Evolutionary conservation across 228 moss, liverwort and hornwort genomes (phyloP).

Genomic region (Sphagnum magellanicum): DNA sequence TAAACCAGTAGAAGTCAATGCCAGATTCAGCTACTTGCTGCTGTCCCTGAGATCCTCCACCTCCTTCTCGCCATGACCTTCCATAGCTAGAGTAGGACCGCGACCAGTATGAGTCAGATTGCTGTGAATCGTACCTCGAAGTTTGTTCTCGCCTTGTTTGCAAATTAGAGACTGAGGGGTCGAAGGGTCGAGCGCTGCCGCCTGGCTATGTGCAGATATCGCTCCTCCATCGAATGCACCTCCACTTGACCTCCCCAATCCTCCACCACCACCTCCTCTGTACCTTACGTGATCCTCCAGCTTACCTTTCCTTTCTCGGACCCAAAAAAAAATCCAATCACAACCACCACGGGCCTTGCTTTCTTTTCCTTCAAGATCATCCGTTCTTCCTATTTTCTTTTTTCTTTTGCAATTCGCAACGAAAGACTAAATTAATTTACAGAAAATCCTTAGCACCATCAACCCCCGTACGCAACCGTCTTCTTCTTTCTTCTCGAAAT

Average conservation of each 20-base stretch:
- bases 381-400: too few species aligned
- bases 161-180: neutral
- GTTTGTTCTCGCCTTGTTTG: slow-evolving; percentile 18
- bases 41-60: slow-evolving; percentile 14
- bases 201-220: slow-evolving; percentile 10
- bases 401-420: too few species aligned
- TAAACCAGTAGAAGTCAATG: slow-evolving; percentile 25
- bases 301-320: slow-evolving; percentile 6
- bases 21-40: slow-evolving; percentile 10
- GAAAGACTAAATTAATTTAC: too few species aligned
- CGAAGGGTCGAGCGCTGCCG: slow-evolving; percentile 16
- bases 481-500: too few species aligned
- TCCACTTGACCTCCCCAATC: slow-evolving; percentile 33
- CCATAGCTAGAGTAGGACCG: slow-evolving; percentile 31
- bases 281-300: slow-evolving; percentile 29
- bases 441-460: too few species aligned
- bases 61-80: slow-evolving; percentile 26
- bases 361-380: too few species aligned
- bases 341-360: too few species aligned
- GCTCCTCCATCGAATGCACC: slow-evolving; percentile 26
- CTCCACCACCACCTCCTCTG: slow-evolving; percentile 4
- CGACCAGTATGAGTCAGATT: slow-evolving; percentile 42
- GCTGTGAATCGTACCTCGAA: neutral
- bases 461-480: too few species aligned
- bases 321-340: too few species aligned